A percentile compares a stretch with the other conserved stretches of the same genome.
phyloP scores from a whole-genome alignment of 2,329 filamentous ascomycete species.

The Domatiomyces globalis region DNA sequence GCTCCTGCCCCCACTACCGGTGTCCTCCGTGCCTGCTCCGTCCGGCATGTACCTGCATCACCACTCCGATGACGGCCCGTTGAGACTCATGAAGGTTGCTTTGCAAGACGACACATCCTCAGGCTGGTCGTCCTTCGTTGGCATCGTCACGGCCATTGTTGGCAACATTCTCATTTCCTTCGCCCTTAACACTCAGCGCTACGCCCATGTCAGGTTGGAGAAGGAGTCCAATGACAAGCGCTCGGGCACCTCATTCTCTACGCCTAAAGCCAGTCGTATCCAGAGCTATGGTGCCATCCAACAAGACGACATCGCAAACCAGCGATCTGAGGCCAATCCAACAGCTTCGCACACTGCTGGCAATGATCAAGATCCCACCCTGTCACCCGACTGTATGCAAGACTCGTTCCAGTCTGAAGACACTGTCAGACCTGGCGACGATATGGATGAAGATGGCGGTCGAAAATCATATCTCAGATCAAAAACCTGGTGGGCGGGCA shows the following conservation, averaged over 20 bases:
- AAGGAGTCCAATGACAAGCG: conserved; percentile 47
- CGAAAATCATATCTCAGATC: conserved; percentile 70
- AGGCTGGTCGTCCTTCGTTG: conserved; percentile 80
- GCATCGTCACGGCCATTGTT: conserved; percentile 80
- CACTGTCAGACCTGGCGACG: conserved; percentile 25
- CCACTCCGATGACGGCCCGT: not conserved
- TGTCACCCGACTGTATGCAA: conserved; percentile 31
- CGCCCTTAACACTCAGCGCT: conserved; percentile 89
- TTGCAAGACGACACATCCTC: conserved; percentile 1
- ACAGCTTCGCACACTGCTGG: not conserved
- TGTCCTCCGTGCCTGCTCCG: not conserved
- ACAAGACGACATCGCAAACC: conserved; percentile 13
- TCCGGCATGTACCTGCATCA: not conserved
- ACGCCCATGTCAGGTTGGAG: conserved; percentile 77
- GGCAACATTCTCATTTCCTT: conserved; percentile 92
- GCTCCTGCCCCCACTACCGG: not conserved
- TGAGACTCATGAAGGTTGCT: conserved; percentile 3
- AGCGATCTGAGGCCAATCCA: conserved; percentile 6
- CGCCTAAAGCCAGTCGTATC: not conserved
- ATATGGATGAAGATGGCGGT: conserved; percentile 27
- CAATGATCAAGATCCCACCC: conserved; percentile 14
- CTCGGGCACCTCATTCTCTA: not conserved
- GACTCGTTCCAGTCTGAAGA: conserved; percentile 31
- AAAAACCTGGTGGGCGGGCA: conserved; percentile 92
- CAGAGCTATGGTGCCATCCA: conserved; percentile 9